Evolutionary conservation across 257 asterid species (phyloP).

Genomic region (Plantago elongata): DNA sequence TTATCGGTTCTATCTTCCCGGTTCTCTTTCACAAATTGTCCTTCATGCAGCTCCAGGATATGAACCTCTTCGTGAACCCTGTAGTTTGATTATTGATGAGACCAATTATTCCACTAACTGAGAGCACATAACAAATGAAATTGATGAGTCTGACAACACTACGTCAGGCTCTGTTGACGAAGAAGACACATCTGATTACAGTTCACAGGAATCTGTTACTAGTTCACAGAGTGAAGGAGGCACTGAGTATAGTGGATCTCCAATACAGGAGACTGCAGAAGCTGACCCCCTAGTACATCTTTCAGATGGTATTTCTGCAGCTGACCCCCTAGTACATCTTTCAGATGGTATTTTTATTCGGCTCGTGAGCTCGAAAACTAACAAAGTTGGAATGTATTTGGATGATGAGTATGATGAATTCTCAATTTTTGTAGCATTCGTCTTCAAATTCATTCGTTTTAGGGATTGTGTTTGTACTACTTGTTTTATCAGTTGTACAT

Average conservation of each 20-base stretch:
- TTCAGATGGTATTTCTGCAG: constrained; percentile 67
- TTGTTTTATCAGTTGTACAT: no score
- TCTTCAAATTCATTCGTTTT: no score
- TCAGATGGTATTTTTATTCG: no score
- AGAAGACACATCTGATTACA: constrained; percentile 67
- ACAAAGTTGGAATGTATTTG: no score
- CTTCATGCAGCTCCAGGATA: constrained; percentile 99
- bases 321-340: no score
- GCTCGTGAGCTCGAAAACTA: no score
- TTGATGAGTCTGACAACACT: constrained; percentile 47
- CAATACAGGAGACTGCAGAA: constrained; percentile 39
- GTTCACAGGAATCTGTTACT: constrained; percentile 53
- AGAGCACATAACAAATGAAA: constrained; percentile 34
- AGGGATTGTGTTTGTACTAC: no score
- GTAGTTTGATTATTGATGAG: constrained; percentile 55
- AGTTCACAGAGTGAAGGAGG: constrained; percentile 48
- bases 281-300: constrained; percentile 57
- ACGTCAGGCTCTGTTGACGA: constrained; percentile 68
- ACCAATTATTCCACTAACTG: constrained; percentile 24
- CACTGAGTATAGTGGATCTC: constrained; percentile 38
- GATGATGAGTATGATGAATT: no score
- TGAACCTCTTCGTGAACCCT: constrained; percentile 93
- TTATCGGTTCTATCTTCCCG: constrained; percentile 86
- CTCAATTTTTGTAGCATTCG: no score
- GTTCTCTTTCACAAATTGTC: constrained; percentile 93